Percentiles rank a stretch among this genome's conserved stretches.
Evolutionary conservation across 225 moss, liverwort and hornwort genomes (phyloP).

Genomic region (Polytrichum formosum): DNA sequence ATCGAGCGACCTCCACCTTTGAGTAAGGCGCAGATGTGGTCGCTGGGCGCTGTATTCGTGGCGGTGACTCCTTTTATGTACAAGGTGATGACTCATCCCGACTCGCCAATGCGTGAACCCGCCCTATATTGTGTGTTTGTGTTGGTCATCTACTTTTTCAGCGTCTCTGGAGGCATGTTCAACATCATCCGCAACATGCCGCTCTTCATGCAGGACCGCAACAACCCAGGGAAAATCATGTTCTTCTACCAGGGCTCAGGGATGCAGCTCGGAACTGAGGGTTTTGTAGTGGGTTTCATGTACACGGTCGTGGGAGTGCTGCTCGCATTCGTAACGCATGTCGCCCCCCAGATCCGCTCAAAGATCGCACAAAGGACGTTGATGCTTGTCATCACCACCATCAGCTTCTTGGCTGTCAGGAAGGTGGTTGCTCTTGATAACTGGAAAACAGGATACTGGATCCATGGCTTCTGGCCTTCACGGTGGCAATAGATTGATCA

Average conservation of each 20-base stretch:
- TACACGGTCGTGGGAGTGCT: slow-evolving; percentile 83
- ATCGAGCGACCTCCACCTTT: slow-evolving; percentile 87
- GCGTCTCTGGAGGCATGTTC: slow-evolving; percentile 98
- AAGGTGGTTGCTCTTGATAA: slow-evolving; percentile 84
- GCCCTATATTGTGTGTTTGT: slow-evolving; percentile 78
- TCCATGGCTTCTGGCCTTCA: slow-evolving; percentile 89
- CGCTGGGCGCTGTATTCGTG: slow-evolving; percentile 49
- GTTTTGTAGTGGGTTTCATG: slow-evolving; percentile 87
- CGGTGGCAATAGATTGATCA: slow-evolving; percentile 60
- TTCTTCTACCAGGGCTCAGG: slow-evolving; percentile 96
- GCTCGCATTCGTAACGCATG: slow-evolving; percentile 75
- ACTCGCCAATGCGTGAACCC: slow-evolving; percentile 81
- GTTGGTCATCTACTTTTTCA: slow-evolving; percentile 88
- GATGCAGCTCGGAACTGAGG: slow-evolving; percentile 96
- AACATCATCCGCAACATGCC: slow-evolving; percentile 98
- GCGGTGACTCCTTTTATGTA: slow-evolving; percentile 71
- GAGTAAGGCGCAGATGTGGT: slow-evolving; percentile 61
- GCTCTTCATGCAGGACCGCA: slow-evolving; percentile 79
- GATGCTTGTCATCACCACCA: slow-evolving; percentile 57
- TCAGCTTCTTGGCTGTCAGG: slow-evolving; percentile 78
- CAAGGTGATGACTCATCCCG: slow-evolving; percentile 64
- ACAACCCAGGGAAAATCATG: slow-evolving; percentile 73
- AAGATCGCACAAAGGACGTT: slow-evolving; percentile 62
- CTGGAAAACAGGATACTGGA: slow-evolving; percentile 97
- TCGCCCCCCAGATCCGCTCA: slow-evolving; percentile 65